These are phyloP conservation scores for Fusarium metavorans DNA, from an alignment of 2,329 filamentous ascomycete genomes.

Conservation along the genomic window DNA sequence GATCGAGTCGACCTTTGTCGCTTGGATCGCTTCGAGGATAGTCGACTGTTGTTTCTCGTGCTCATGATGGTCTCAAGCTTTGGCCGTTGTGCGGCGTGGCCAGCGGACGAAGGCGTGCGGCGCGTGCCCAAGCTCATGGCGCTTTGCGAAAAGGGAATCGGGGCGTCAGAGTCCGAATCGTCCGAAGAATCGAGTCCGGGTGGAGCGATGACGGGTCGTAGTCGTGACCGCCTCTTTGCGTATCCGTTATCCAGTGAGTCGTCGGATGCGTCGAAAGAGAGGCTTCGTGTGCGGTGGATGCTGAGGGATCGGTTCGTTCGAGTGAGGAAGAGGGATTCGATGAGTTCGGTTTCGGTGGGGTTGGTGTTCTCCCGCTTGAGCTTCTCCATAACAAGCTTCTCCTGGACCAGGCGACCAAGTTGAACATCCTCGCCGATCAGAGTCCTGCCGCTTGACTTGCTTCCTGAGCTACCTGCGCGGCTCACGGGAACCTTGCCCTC, in stretches of 20 bases:
- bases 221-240: constrained; percentile 45
- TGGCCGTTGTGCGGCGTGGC: constrained; percentile 55
- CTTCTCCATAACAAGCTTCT: constrained; percentile 61
- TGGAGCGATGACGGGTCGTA: constrained; percentile 46
- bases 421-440: constrained; percentile 55
- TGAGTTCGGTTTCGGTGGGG: constrained; percentile 58
- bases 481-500: constrained; percentile 82
- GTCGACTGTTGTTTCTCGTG: constrained; percentile 50
- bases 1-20: constrained; percentile 47
- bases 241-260: constrained; percentile 48
- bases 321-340: constrained; percentile 55
- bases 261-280: constrained; percentile 54
- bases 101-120: constrained; percentile 35
- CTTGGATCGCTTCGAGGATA: constrained; percentile 46
- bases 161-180: constrained; percentile 47
- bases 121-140: constrained; percentile 42
- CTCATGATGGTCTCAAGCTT: constrained; percentile 62
- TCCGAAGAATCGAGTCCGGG: constrained; percentile 50
- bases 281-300: constrained; percentile 51
- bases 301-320: constrained; percentile 49
- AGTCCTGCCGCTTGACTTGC: constrained; percentile 61
- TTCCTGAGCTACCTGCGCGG: constrained; percentile 70
- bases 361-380: constrained; percentile 55
- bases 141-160: constrained; percentile 40
- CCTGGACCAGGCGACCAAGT: constrained; percentile 58